Percentiles rank a stretch among this genome's conserved stretches.
Conservation (phyloP, 1,284 basidiomycete species). For the Pseudozyma flocculosa region DNA sequence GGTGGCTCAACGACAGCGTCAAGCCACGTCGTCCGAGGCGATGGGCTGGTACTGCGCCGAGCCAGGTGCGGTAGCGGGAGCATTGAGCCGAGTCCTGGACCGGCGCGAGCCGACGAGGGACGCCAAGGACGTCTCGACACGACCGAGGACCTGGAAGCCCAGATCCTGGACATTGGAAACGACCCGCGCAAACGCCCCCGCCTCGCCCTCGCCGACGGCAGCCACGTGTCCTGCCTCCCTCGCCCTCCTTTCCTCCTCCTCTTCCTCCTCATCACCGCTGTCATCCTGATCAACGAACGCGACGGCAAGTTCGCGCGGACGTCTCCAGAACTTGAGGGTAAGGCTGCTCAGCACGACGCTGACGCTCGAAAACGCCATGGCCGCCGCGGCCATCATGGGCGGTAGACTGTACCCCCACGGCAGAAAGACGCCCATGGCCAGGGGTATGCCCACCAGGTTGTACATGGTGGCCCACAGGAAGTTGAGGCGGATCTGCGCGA, state of each 20-base stretch:
- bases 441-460: constrained; percentile 91
- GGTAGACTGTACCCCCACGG: constrained; percentile 90
- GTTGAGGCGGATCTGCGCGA: constrained; percentile 76
- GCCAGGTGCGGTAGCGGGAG: no score
- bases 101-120: constrained; percentile 8
- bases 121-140: constrained; percentile 13
- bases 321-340: constrained; percentile 67
- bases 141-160: constrained; percentile 30
- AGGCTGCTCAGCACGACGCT: constrained; percentile 90
- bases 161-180: constrained; percentile 32
- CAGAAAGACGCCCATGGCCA: constrained; percentile 94
- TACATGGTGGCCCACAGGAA: constrained; percentile 64
- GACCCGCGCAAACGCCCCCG: constrained; percentile 24
- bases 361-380: constrained; percentile 97
- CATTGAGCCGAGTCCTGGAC: constrained; percentile 1
- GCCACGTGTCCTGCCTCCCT: not conserved
- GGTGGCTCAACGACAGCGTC: no score
- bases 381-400: constrained; percentile 95
- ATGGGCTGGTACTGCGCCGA: constrained; percentile 23
- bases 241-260: not conserved
- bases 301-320: constrained; percentile 33
- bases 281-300: not conserved
- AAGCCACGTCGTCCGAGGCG: constrained; percentile 22
- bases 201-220: constrained; percentile 3
- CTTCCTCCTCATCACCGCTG: not conserved